Evolutionary conservation across 495 filamentous ascomycete species (phyloP).

Genomic region (Neurospora africana): DNA sequence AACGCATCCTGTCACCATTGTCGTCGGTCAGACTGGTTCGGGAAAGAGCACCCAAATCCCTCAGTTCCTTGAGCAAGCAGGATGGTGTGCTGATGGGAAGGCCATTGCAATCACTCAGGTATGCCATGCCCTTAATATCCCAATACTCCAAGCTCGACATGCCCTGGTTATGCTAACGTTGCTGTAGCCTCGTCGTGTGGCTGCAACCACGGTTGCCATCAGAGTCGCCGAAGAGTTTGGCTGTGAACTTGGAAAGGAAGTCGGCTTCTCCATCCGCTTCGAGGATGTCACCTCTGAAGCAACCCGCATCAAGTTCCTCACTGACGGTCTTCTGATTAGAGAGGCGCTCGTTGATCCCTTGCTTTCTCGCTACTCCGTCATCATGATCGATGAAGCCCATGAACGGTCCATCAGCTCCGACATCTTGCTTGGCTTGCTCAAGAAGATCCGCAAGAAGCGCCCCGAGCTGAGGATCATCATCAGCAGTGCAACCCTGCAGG

Average conservation of each 20-base stretch:
- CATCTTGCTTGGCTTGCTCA: slow-evolving; percentile 83
- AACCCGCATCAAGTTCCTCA: slow-evolving; percentile 92
- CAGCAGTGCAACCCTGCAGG: slow-evolving; percentile 89
- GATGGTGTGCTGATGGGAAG: slow-evolving; percentile 77
- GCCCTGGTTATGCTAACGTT: slow-evolving; percentile 12
- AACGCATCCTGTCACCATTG: slow-evolving; percentile 68
- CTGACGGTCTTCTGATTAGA: slow-evolving; percentile 87
- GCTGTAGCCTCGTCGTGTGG: slow-evolving; percentile 73
- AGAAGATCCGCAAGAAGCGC: slow-evolving; percentile 79
- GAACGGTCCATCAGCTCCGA: slow-evolving; percentile 93
- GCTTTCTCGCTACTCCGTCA: slow-evolving; percentile 84
- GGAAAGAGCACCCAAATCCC: slow-evolving; percentile 88
- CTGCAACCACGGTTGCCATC: slow-evolving; percentile 82
- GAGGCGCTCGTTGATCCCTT: slow-evolving; percentile 91
- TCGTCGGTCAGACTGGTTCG: slow-evolving; percentile 83
- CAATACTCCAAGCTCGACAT: background rate
- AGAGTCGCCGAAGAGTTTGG: slow-evolving; percentile 91
- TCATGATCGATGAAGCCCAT: slow-evolving; percentile 99
- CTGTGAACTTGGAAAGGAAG: slow-evolving; percentile 83
- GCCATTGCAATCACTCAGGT: slow-evolving; percentile 87
- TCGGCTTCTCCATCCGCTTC: slow-evolving; percentile 94
- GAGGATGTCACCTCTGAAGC: slow-evolving; percentile 85
- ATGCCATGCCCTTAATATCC: slow-evolving; percentile 12
- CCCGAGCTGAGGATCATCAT: slow-evolving; percentile 81
- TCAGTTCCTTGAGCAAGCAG: slow-evolving; percentile 76